Evolutionary conservation across 768 basidiomycete genomes (phyloP).

Genomic region (Cyclocybe aegerita): DNA sequence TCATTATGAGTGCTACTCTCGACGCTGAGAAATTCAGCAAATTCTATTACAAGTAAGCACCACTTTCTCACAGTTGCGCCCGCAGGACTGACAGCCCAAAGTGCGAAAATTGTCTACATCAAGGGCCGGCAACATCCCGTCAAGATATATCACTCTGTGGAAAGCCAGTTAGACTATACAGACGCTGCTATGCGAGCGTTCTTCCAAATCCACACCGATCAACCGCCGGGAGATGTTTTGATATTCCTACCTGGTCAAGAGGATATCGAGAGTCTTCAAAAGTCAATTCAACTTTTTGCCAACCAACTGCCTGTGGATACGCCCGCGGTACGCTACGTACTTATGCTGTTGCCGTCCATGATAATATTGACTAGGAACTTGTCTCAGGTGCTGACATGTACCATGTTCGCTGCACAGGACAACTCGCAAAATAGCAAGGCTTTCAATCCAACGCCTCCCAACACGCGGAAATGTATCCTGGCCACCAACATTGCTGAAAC

Average conservation of each 20-base stretch:
- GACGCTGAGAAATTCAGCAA: constrained; percentile 93
- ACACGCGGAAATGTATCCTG: constrained; percentile 87
- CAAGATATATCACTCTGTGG: constrained; percentile 73
- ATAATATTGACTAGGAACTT: not conserved
- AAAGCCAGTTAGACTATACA: constrained; percentile 78
- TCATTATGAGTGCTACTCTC: constrained; percentile 97
- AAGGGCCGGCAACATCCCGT: constrained; percentile 94
- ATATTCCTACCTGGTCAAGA: constrained; percentile 97
- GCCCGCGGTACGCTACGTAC: constrained; percentile 39
- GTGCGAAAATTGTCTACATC: constrained; percentile 87
- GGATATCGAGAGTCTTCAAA: constrained; percentile 88
- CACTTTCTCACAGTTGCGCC: not conserved
- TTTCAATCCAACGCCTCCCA: constrained; percentile 63
- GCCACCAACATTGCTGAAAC: constrained; percentile 99
- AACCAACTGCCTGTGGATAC: constrained; percentile 63
- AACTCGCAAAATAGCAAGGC: constrained; percentile 75
- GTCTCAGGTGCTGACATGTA: constrained; percentile 65
- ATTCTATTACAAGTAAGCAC: constrained; percentile 79
- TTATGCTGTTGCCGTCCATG: not conserved
- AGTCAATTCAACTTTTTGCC: constrained; percentile 68
- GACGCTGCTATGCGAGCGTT: constrained; percentile 91
- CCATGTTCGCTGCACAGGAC: constrained; percentile 88
- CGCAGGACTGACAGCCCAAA: constrained; percentile 26
- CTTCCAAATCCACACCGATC: constrained; percentile 87
- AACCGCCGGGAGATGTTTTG: constrained; percentile 83